Percentiles rank a stretch among this genome's conserved stretches.
Evolutionary conservation across 139 green algal species (phyloP).

Genomic region (Micractinium conductrix): DNA sequence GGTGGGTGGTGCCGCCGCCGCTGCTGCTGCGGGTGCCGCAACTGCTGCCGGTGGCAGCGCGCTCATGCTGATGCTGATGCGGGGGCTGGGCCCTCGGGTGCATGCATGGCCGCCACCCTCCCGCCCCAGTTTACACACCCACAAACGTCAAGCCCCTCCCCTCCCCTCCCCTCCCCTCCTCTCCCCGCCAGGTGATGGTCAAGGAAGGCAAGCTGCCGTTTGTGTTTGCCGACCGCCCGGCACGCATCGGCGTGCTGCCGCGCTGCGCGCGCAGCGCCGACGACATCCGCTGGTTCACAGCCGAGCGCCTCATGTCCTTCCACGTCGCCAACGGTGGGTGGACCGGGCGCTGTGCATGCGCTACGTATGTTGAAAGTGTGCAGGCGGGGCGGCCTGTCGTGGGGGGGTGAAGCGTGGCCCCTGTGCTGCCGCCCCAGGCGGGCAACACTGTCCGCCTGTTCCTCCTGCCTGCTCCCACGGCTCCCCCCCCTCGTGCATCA

Average conservation of each 20-base stretch:
- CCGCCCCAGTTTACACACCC: no score
- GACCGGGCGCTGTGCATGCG: background rate
- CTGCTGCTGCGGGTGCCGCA: background rate
- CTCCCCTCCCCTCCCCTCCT: background rate
- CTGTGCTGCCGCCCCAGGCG: background rate
- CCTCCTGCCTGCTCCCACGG: background rate
- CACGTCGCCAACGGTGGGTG: slow-evolving; percentile 32
- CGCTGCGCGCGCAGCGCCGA: slow-evolving; percentile 31
- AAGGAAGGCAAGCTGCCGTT: slow-evolving; percentile 68
- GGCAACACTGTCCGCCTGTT: background rate
- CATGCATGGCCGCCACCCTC: no score
- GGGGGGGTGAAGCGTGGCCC: no score
- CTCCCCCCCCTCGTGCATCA: background rate
- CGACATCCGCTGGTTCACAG: slow-evolving; percentile 66
- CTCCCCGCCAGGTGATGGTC: slow-evolving; percentile 63
- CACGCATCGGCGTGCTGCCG: slow-evolving; percentile 67
- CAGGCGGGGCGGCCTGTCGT: no score
- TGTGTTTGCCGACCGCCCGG: slow-evolving; percentile 39
- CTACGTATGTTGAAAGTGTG: no score
- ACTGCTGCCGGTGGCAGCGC: background rate
- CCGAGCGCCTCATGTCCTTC: slow-evolving; percentile 57
- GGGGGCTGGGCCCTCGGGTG: no score
- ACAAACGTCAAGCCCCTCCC: background rate
- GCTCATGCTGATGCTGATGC: no score
- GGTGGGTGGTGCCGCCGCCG: slow-evolving; percentile 22